Evolutionary conservation across 176 grass and related monocot genomes (phyloP), one percentile per base, ranked within the genome.

Genomic region (Phoenix roebelenii): DNA sequence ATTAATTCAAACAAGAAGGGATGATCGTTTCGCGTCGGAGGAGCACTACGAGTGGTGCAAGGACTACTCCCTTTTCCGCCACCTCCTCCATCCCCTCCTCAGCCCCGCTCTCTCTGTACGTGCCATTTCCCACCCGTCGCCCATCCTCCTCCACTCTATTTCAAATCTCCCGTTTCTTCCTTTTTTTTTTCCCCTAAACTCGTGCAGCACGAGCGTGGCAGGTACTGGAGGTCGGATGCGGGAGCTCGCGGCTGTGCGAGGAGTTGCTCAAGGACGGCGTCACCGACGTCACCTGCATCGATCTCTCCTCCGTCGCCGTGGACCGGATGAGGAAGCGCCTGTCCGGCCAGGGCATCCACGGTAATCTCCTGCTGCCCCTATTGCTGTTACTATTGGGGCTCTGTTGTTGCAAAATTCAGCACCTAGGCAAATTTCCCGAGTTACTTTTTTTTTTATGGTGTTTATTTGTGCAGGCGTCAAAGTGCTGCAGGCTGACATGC

Each of bases 1-100:
- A 44, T 44, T 14, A 44, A 44, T 44, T 14, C 10, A 12, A 39
- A 39, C 9, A 39, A 44, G 14, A 44, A 97, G 93, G 92, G 87
- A 97, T 65, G 55, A 64, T 62, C 71, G 93, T 61, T 97, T 97
- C 76, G 67, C 70, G 18, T 76, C 89, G 51, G 93, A 97, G 84
- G 93, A 92, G 64, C 84, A 98, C 79, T 88, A 92, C 44, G 87
- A 98, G 72, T 98, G 93, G 93, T 56, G 83, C 51, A 85, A 92
- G 73, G 87, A 92, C 75, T 98, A 80, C 79, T 98, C 87, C 54
- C 93, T 88, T 76, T 85, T 98, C 84, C 81, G 73, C 61, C 93
- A 97, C 73, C 84, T 91, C 73, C 84, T 97, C 51, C 52, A 61
- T 22, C 93, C 93, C 50, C 82, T 97, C 51, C 84, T 97, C 78